A percentile compares a stretch with the other conserved stretches of the same genome.
Conservation (phyloP, 78 protist genomes). For the Dictyostelium purpureum region DNA sequence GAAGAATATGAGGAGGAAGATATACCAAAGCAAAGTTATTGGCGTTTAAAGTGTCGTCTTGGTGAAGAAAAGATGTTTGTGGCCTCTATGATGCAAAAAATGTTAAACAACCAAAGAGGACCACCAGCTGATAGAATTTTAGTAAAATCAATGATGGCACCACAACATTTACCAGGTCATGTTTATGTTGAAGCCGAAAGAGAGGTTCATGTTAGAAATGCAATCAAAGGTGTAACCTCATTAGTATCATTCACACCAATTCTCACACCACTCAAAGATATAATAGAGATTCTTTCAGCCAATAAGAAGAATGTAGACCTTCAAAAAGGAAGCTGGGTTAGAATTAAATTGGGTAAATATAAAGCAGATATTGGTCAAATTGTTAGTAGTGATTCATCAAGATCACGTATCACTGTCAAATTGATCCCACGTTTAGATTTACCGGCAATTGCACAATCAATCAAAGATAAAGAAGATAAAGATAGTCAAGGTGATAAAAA, state of each 20-base stretch:
- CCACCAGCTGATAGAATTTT: slow-evolving; percentile 5
- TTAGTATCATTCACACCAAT: slow-evolving; percentile 12
- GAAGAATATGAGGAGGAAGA: background rate
- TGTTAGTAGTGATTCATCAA: background rate
- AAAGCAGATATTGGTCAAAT: slow-evolving; percentile 76
- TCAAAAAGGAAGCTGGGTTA: slow-evolving; percentile 58
- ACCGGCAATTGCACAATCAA: background rate
- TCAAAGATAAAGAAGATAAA: background rate
- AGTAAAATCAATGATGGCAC: slow-evolving; percentile 74
- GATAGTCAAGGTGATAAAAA: background rate
- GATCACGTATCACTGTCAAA: slow-evolving; percentile 45
- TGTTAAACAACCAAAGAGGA: slow-evolving; percentile 3
- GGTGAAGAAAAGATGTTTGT: slow-evolving; percentile 74
- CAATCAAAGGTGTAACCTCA: slow-evolving; percentile 56
- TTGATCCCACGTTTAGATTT: slow-evolving; percentile 72
- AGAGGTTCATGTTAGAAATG: slow-evolving; percentile 68
- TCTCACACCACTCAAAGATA: slow-evolving; percentile 70
- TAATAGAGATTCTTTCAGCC: slow-evolving; percentile 62
- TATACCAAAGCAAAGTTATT: slow-evolving; percentile 47
- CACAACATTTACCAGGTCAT: slow-evolving; percentile 61
- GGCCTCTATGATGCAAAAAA: slow-evolving; percentile 74
- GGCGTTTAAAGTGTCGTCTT: slow-evolving; percentile 31
- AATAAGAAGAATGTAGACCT: slow-evolving; percentile 26
- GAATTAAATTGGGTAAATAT: slow-evolving; percentile 64
- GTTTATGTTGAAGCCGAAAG: slow-evolving; percentile 83